Conservation (phyloP, 257 asterid genomes). For the Nicotiana attenuata region DNA sequence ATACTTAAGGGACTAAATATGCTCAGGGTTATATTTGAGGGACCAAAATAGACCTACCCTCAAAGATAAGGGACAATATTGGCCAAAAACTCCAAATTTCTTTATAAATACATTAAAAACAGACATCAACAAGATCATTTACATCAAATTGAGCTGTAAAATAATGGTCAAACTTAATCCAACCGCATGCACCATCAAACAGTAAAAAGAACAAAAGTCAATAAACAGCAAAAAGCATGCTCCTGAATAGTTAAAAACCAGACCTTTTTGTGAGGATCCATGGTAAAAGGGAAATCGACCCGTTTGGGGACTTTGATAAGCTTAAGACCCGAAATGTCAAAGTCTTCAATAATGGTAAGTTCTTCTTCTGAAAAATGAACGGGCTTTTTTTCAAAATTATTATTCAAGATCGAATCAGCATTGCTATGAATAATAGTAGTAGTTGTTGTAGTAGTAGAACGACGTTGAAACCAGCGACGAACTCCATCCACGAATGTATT, state of each 20-base stretch:
- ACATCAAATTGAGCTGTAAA: background rate
- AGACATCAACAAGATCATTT: background rate
- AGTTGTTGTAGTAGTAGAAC: slow-evolving; percentile 26
- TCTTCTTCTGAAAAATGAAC: slow-evolving; percentile 9
- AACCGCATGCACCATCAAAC: slow-evolving; percentile 3
- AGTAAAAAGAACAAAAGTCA: background rate
- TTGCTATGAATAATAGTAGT: slow-evolving; percentile 18
- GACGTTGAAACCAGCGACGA: slow-evolving; percentile 76
- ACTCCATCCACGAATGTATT: slow-evolving; percentile 79
- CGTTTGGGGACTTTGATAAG: slow-evolving; percentile 64
- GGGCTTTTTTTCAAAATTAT: background rate
- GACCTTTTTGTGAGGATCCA: slow-evolving; percentile 87
- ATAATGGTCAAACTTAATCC: background rate
- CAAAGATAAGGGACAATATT: too few relatives aligned
- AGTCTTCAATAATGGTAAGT: slow-evolving; percentile 39
- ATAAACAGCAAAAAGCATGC: background rate
- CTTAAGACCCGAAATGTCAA: slow-evolving; percentile 67
- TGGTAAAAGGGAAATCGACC: slow-evolving; percentile 40
- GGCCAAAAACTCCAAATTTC: too few relatives aligned
- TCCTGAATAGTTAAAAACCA: background rate
- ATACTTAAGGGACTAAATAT: too few relatives aligned
- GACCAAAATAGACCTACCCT: too few relatives aligned
- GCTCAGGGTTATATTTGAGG: too few relatives aligned
- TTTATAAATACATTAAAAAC: background rate
- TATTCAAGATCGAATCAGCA: slow-evolving; percentile 28